A percentile compares a stretch with the other conserved stretches of the same genome.
phyloP scores from a whole-genome alignment of 129 eudicot species.

The Cynara cardunculus region DNA sequence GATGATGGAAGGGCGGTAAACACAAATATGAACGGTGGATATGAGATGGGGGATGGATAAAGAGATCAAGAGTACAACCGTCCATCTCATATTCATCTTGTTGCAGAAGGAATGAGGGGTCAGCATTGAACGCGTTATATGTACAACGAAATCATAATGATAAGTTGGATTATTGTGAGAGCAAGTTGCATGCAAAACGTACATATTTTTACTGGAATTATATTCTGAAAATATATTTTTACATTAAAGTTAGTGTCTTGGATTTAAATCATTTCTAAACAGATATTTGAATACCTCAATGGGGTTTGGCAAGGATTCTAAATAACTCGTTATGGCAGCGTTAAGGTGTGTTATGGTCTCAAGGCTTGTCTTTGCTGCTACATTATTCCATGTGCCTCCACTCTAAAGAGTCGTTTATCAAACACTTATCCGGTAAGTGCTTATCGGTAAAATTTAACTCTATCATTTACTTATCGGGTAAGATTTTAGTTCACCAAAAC shows the following conservation, averaged over 20 bases:
- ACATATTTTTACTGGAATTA: not conserved
- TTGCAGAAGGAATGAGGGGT: not conserved
- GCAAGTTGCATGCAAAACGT: not conserved
- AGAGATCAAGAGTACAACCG: not conserved
- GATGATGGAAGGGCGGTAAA: not conserved
- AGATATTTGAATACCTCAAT: not conserved
- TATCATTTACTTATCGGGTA: too few species aligned
- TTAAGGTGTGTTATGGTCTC: too few species aligned
- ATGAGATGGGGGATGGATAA: not conserved
- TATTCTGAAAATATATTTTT: not conserved
- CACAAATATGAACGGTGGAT: not conserved
- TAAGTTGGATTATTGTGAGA: not conserved
- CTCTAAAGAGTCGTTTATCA: too few species aligned
- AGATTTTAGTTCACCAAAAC: too few species aligned
- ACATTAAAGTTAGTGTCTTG: not conserved
- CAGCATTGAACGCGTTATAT: conserved; percentile 1
- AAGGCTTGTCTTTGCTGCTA: not conserved
- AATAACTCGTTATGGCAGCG: not conserved
- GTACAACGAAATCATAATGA: not conserved
- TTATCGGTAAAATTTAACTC: too few species aligned
- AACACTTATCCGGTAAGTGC: too few species aligned
- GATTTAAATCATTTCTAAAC: not conserved
- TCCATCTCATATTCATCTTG: conserved; percentile 10
- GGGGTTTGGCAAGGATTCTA: not conserved
- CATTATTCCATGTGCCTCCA: too few species aligned